A percentile compares a stretch with the other conserved stretches of the same genome.
phyloP scores from a whole-genome alignment of 2,329 filamentous ascomycete species.

The Elsinoe fawcettii region DNA sequence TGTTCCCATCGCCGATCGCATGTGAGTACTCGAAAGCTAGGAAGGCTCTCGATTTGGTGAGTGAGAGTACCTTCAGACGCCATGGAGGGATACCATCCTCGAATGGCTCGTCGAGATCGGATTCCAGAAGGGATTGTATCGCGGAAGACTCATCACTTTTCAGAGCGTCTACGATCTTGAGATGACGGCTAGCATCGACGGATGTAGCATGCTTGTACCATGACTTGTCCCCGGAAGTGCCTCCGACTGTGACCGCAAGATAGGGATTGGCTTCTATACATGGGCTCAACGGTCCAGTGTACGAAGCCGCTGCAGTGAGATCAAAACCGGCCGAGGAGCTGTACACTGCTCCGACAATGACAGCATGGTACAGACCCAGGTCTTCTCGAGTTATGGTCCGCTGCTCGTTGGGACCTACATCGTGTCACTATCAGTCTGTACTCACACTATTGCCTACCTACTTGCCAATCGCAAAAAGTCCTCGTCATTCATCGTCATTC shows the following conservation, averaged over 20 bases:
- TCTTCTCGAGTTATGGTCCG: slow-evolving; percentile 37
- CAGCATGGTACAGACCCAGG: slow-evolving; percentile 35
- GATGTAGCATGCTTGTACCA: slow-evolving; percentile 24
- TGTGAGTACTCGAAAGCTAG: slow-evolving; percentile 40
- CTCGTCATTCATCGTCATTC: not conserved
- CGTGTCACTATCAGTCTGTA: not conserved
- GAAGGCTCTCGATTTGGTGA: slow-evolving; percentile 25
- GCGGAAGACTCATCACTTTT: not conserved
- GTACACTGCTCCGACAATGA: slow-evolving; percentile 35
- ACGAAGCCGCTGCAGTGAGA: slow-evolving; percentile 19
- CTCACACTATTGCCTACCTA: not conserved
- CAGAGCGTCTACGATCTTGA: too few species aligned
- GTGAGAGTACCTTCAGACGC: slow-evolving; percentile 34
- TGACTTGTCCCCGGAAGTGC: slow-evolving; percentile 33
- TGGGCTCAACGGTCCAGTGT: slow-evolving; percentile 29
- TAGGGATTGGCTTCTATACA: slow-evolving; percentile 36
- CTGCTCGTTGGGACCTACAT: slow-evolving; percentile 34
- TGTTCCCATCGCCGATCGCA: slow-evolving; percentile 38
- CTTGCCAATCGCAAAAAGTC: not conserved
- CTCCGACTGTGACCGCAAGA: slow-evolving; percentile 32
- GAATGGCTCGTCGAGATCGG: slow-evolving; percentile 20
- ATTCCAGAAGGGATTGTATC: slow-evolving; percentile 8
- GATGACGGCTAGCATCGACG: slow-evolving; percentile 15
- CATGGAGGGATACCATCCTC: slow-evolving; percentile 33
- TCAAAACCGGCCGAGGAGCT: slow-evolving; percentile 11